Base-by-base conservation (phyloP, 2,329 filamentous ascomycete genomes). In the Parafenestella ontariensis region DNA sequence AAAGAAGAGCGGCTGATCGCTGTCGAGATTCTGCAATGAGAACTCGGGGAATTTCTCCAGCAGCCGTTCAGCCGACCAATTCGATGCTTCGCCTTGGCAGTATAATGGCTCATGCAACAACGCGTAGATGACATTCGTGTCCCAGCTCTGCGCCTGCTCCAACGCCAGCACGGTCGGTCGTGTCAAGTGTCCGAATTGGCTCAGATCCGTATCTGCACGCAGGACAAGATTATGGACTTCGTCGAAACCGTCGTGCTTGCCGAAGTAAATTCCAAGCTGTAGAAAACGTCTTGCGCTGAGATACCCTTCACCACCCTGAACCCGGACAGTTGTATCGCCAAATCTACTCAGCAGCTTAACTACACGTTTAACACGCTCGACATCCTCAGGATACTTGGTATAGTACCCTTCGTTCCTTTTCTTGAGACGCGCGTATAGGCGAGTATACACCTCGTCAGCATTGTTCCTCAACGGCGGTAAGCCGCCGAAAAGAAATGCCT, bases 31-130 rank as follows among this genome's bases (percentile, higher is more conserved):
- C 2, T 78, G 46, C 6, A 64, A 53, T 1, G 58, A 61, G 71
- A 85, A 87, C 15, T 76, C 76, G 0, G 78, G 71, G 56, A 77
- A 77, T 65, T 54, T 75, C 59, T 82, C 75, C 61, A 89, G 82
- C 48, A 92, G 77, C 2, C 87, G 82, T 34, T 88, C 80, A 2
- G 90, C 89, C 5, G 91, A 87, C 92, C 92, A 96, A 52, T 86
- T 84, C 1, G 91, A 88, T 8, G 69, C 70, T 54, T 80, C 84
- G 56, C 85, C 71, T 54, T 90, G 86, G 73, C 89, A 94, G 80
- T 97, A 98, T 64, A 93, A 89, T 7, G 90, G 83, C 76, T 98
- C 94, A 71, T 98, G 94, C 2, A 97, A 79, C 34, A 97, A 81
- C 21, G 90, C 89, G 72, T 97, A 98, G 56, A 97, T 85, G 51